Conservation (phyloP, 495 filamentous ascomycete species). For the Xylaria longipes region DNA sequence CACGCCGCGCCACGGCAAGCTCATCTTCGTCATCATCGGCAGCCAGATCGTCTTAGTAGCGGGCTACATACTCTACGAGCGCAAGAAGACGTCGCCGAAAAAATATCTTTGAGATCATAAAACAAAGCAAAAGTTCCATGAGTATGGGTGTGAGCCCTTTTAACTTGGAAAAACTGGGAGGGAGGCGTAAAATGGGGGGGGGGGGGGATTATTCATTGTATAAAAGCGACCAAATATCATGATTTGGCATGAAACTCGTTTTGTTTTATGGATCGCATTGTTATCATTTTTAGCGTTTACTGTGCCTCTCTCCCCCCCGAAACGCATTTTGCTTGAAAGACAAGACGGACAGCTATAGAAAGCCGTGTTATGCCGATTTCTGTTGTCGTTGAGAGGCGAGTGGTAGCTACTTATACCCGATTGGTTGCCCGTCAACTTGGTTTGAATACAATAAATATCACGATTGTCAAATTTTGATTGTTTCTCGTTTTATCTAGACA, state of each 20-base stretch:
- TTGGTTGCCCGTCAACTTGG: background rate
- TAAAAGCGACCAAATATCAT: constrained; percentile 29
- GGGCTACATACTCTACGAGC: constrained; percentile 82
- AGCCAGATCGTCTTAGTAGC: constrained; percentile 74
- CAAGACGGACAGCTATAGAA: background rate
- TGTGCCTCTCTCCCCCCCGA: background rate
- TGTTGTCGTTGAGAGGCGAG: background rate
- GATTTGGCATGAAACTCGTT: background rate
- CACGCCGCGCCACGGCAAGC: constrained; percentile 70
- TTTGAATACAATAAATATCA: constrained; percentile 2
- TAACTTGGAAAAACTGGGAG: background rate
- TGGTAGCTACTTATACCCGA: background rate
- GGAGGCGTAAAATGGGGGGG: background rate
- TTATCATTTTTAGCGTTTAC: background rate
- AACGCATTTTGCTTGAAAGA: background rate
- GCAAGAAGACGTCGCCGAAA: constrained; percentile 80
- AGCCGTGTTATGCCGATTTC: constrained; percentile 1
- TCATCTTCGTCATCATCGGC: constrained; percentile 76
- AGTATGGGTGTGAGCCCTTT: background rate
- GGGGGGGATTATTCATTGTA: constrained; percentile 28
- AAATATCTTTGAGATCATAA: constrained; percentile 76
- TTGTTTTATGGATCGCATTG: background rate
- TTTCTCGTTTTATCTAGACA: background rate
- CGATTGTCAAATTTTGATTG: background rate
- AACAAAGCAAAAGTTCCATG: background rate